Evolutionary conservation across 2,329 filamentous ascomycete genomes (phyloP).

Genomic region (Cercospora zeae-maydis): DNA sequence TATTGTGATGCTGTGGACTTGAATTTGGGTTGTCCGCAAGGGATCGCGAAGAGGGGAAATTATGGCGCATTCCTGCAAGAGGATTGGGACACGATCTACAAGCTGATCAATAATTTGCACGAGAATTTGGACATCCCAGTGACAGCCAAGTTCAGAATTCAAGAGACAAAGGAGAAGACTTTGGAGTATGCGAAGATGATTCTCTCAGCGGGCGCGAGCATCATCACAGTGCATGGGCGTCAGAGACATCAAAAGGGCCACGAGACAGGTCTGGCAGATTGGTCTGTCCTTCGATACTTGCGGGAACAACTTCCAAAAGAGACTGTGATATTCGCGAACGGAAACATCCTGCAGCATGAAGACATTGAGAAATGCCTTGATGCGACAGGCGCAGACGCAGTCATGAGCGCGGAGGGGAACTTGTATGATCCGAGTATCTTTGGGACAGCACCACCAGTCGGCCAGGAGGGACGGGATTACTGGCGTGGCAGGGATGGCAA

Average conservation of each 20-base stretch:
- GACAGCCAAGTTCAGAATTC: constrained; percentile 89
- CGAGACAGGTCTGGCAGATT: constrained; percentile 88
- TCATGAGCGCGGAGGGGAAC: constrained; percentile 97
- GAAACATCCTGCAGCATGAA: constrained; percentile 77
- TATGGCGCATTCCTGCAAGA: constrained; percentile 96
- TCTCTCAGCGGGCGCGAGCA: constrained; percentile 80
- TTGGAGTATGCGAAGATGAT: constrained; percentile 87
- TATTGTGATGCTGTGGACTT: constrained; percentile 94
- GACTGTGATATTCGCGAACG: constrained; percentile 94
- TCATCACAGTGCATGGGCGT: constrained; percentile 88
- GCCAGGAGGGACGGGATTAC: constrained; percentile 71
- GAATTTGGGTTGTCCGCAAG: constrained; percentile 93
- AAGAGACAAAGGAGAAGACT: constrained; percentile 82
- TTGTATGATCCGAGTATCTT: constrained; percentile 90
- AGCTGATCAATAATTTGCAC: constrained; percentile 80
- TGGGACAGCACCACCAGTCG: constrained; percentile 59
- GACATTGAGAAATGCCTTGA: constrained; percentile 76
- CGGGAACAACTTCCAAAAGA: constrained; percentile 78
- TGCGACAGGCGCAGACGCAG: constrained; percentile 80
- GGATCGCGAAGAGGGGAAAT: constrained; percentile 83
- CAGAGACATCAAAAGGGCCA: constrained; percentile 92
- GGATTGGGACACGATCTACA: constrained; percentile 76
- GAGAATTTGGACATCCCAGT: constrained; percentile 75
- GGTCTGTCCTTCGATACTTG: constrained; percentile 77
- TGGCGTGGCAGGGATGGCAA: constrained; percentile 77